Evolutionary conservation across 169 alveolate genomes (phyloP).

Genomic region (Cryptosporidium sp.): DNA sequence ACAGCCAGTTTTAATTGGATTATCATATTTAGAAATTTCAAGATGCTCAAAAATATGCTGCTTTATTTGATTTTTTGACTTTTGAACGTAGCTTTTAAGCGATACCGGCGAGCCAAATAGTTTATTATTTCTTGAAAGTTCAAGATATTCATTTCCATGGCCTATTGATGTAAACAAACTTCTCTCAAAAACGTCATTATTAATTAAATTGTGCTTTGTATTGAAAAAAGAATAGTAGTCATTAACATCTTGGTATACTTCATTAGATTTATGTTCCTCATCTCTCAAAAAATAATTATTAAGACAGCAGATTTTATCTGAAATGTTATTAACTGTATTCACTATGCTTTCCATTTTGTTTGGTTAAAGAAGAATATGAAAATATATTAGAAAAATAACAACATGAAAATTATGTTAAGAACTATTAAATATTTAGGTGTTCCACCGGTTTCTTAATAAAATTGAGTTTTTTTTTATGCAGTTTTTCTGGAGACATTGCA

Average conservation of each 20-base stretch:
- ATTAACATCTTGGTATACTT: constrained; percentile 10
- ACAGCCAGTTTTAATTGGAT: neutral
- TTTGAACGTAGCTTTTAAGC: constrained; percentile 19
- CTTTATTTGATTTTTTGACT: neutral
- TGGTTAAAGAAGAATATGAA: neutral
- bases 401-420: neutral
- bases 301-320: constrained; percentile 18
- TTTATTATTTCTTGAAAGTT: constrained; percentile 51
- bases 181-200: neutral
- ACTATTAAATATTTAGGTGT: neutral
- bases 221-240: constrained; percentile 17
- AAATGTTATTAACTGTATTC: neutral
- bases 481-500: constrained; percentile 1
- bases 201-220: neutral
- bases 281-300: neutral
- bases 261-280: neutral
- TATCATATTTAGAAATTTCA: constrained; percentile 2
- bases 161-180: constrained; percentile 5
- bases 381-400: neutral
- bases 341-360: constrained; percentile 9
- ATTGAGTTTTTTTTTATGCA: neutral
- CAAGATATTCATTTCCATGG: constrained; percentile 12
- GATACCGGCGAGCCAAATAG: constrained; percentile 51
- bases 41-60: constrained; percentile 40
- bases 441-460: neutral